A percentile compares a stretch with the other conserved stretches of the same genome.
These are phyloP conservation scores for Laetiporus sulphureus DNA, from an alignment of 1,284 basidiomycete genomes.

Conservation along the genomic window DNA sequence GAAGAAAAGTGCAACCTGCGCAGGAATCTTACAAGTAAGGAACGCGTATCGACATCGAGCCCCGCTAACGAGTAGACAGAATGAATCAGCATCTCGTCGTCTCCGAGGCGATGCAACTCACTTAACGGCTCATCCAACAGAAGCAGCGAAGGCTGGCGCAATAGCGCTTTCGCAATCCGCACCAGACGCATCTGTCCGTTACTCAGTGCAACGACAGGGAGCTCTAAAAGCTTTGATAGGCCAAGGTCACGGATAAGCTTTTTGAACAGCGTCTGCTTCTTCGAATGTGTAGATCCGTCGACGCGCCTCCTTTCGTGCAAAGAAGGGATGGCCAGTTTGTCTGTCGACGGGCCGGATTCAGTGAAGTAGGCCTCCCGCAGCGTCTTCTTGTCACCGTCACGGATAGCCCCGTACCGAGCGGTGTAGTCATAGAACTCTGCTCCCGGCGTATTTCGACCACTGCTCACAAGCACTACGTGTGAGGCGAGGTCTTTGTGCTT, in stretches of 20 bases:
- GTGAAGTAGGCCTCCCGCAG: slow-evolving; percentile 65
- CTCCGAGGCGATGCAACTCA: slow-evolving; percentile 28
- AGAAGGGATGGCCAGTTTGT: slow-evolving; percentile 21
- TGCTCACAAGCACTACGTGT: slow-evolving; percentile 63
- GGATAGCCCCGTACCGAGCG: slow-evolving; percentile 80
- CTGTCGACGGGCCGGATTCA: slow-evolving; percentile 31
- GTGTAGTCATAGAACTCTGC: slow-evolving; percentile 88
- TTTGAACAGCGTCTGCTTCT: slow-evolving; percentile 36
- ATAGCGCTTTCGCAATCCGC: slow-evolving; percentile 74
- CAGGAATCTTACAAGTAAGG: slow-evolving; percentile 53
- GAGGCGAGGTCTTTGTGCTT: slow-evolving; percentile 39
- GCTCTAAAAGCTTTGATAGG: slow-evolving; percentile 59
- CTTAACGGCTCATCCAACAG: slow-evolving; percentile 84
- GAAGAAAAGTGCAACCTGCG: slow-evolving; percentile 46
- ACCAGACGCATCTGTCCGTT: slow-evolving; percentile 92
- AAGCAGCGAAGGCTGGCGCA: slow-evolving; percentile 65
- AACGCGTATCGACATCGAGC: slow-evolving; percentile 57
- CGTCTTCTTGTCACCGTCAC: slow-evolving; percentile 76
- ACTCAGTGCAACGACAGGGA: slow-evolving; percentile 79
- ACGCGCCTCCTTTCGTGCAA: slow-evolving; percentile 11
- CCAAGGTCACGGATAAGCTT: slow-evolving; percentile 46
- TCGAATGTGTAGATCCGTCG: slow-evolving; percentile 12
- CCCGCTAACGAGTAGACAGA: slow-evolving; percentile 48
- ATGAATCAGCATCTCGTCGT: slow-evolving; percentile 6
- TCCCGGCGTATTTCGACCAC: slow-evolving; percentile 55